These are phyloP conservation scores for Hirschfeldia incana DNA, from an alignment of 345 rosid genomes.

Conservation along the genomic window DNA sequence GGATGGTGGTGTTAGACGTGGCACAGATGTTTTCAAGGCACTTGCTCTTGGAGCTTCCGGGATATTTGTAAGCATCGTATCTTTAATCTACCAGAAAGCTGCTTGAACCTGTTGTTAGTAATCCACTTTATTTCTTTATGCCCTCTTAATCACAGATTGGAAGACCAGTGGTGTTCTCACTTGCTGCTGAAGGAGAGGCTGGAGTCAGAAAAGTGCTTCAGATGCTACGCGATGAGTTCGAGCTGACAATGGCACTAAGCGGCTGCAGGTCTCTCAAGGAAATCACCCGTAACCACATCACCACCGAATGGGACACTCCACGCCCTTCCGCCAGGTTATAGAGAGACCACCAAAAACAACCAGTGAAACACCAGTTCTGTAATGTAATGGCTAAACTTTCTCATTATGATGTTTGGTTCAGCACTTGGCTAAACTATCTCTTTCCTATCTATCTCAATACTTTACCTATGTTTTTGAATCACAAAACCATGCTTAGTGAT, in stretches of 20 bases:
- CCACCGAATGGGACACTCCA: slow-evolving; percentile 72
- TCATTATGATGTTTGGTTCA: background rate
- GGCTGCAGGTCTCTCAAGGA: slow-evolving; percentile 86
- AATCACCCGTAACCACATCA: slow-evolving; percentile 74
- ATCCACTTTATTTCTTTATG: background rate
- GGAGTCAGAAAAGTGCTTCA: slow-evolving; percentile 76
- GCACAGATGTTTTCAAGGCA: slow-evolving; percentile 95
- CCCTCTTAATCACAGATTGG: slow-evolving; percentile 58
- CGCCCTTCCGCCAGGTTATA: slow-evolving; percentile 47
- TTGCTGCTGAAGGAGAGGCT: slow-evolving; percentile 86
- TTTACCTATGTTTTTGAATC: background rate
- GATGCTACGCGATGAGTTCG: slow-evolving; percentile 85
- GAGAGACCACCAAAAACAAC: slow-evolving; percentile 12
- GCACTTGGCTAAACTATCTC: no score
- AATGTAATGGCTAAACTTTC: slow-evolving; percentile 12
- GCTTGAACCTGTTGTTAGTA: background rate
- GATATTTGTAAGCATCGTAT: slow-evolving; percentile 62
- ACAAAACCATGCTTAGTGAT: slow-evolving; percentile 13
- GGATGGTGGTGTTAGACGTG: slow-evolving; percentile 94
- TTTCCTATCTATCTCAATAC: no score
- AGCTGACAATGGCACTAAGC: slow-evolving; percentile 87
- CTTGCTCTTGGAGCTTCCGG: slow-evolving; percentile 94
- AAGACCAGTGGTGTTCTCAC: slow-evolving; percentile 80
- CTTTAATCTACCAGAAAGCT: background rate
- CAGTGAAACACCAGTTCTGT: background rate